These are phyloP conservation scores for Phyllosticta paracitricarpa DNA, from an alignment of 2,329 filamentous ascomycete species.

Conservation along the genomic window DNA sequence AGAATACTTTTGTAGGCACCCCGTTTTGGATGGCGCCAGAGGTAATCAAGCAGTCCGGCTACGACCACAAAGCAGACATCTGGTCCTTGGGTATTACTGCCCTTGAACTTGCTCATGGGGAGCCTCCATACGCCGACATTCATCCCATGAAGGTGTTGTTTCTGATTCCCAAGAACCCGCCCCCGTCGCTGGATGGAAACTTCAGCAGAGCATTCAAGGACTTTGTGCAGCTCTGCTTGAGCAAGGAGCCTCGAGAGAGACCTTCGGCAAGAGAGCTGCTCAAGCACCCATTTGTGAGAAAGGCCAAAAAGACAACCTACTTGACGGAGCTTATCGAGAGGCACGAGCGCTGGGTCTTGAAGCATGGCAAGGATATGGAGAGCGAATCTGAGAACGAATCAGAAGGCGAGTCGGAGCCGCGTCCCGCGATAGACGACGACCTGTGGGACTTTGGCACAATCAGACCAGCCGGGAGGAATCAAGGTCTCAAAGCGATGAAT, in stretches of 20 bases:
- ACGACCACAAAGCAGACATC: slow-evolving; percentile 96
- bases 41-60: slow-evolving; percentile 96
- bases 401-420: slow-evolving; percentile 22
- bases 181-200: slow-evolving; percentile 55
- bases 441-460: slow-evolving; percentile 99
- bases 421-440: slow-evolving; percentile 60
- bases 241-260: slow-evolving; percentile 79
- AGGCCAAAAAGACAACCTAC: slow-evolving; percentile 92
- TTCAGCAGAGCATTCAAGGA: slow-evolving; percentile 41
- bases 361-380: slow-evolving; percentile 54
- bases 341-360: slow-evolving; percentile 75
- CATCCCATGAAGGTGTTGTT: slow-evolving; percentile 98
- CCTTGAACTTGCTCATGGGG: slow-evolving; percentile 80
- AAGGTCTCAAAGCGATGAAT: slow-evolving; percentile 63
- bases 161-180: slow-evolving; percentile 87
- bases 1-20: slow-evolving; percentile 96
- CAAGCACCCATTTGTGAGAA: slow-evolving; percentile 80
- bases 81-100: slow-evolving; percentile 96
- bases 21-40: slow-evolving; percentile 99
- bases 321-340: slow-evolving; percentile 92
- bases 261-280: slow-evolving; percentile 80
- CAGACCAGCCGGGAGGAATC: slow-evolving; percentile 53
- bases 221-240: slow-evolving; percentile 57
- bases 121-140: slow-evolving; percentile 91
- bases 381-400: slow-evolving; percentile 33